These are phyloP conservation scores for Harrya chromipes DNA, from an alignment of 768 basidiomycete species.

Conservation along the genomic window DNA sequence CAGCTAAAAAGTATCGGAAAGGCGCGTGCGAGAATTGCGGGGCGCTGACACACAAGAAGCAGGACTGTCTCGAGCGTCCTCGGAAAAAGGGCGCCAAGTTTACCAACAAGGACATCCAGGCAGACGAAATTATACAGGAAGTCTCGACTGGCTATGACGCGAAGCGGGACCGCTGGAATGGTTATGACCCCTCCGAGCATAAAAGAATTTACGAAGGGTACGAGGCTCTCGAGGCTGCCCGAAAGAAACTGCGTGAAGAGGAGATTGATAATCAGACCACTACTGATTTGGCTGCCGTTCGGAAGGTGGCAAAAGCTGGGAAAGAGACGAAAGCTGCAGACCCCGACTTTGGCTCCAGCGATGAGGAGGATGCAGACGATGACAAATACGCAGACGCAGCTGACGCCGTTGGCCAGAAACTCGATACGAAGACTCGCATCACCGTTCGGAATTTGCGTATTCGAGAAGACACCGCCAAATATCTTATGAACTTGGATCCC, in stretches of 20 bases:
- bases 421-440: slow-evolving; percentile 97
- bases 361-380: slow-evolving; percentile 94
- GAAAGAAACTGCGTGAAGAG: slow-evolving; percentile 90
- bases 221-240: slow-evolving; percentile 84
- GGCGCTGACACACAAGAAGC: slow-evolving; percentile 87
- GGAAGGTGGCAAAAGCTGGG: slow-evolving; percentile 93
- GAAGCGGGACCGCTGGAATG: slow-evolving; percentile 98
- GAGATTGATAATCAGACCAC: slow-evolving; percentile 98
- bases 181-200: slow-evolving; percentile 89
- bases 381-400: slow-evolving; percentile 99
- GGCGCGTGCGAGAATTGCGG: slow-evolving; percentile 99
- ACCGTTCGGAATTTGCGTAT: slow-evolving; percentile 98
- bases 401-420: slow-evolving; percentile 95
- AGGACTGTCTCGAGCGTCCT: slow-evolving; percentile 95
- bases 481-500: slow-evolving; percentile 93
- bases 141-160: slow-evolving; percentile 79
- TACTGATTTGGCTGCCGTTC: slow-evolving; percentile 84
- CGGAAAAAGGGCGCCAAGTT: slow-evolving; percentile 94
- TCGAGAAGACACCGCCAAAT: slow-evolving; percentile 98
- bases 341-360: slow-evolving; percentile 93
- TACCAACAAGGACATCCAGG: slow-evolving; percentile 83
- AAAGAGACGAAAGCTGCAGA: slow-evolving; percentile 69
- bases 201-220: slow-evolving; percentile 90
- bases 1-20: slow-evolving; percentile 95
- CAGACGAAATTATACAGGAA: slow-evolving; percentile 88